A percentile compares a stretch with the other conserved stretches of the same genome.
Evolutionary conservation across 805 yeast species (phyloP).

Genomic region (Kuraishia capsulata): DNA sequence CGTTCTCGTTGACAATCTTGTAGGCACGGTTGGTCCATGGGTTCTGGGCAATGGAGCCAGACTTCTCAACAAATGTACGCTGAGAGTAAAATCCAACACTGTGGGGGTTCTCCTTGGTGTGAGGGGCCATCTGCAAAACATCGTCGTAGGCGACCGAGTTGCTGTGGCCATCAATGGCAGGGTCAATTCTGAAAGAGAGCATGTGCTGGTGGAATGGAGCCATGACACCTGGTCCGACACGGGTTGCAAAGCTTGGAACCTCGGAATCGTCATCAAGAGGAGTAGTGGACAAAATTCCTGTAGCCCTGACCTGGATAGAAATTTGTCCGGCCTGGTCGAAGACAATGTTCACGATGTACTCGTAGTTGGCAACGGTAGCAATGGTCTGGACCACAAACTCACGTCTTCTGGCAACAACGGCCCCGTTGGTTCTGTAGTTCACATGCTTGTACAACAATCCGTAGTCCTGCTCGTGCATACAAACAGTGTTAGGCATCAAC

Average conservation of each 20-base stretch:
- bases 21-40: slow-evolving; percentile 68
- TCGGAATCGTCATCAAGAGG: slow-evolving; percentile 62
- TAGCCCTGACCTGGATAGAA: slow-evolving; percentile 73
- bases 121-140: slow-evolving; percentile 48
- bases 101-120: slow-evolving; percentile 48
- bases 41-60: slow-evolving; percentile 65
- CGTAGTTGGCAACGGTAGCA: slow-evolving; percentile 81
- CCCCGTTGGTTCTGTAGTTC: slow-evolving; percentile 62
- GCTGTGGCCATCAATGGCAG: slow-evolving; percentile 74
- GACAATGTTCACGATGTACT: slow-evolving; percentile 63
- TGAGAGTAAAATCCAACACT: slow-evolving; percentile 62
- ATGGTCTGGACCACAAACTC: slow-evolving; percentile 73
- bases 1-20: slow-evolving; percentile 67
- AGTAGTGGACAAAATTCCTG: slow-evolving; percentile 81
- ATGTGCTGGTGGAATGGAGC: slow-evolving; percentile 84
- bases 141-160: slow-evolving; percentile 70
- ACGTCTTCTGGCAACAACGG: slow-evolving; percentile 72
- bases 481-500: slow-evolving; percentile 58
- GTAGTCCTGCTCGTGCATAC: slow-evolving; percentile 75
- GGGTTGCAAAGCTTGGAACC: slow-evolving; percentile 61
- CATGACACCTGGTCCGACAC: slow-evolving; percentile 71
- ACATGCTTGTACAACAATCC: slow-evolving; percentile 74
- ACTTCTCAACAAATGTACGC: slow-evolving; percentile 57
- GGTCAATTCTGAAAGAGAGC: slow-evolving; percentile 71
- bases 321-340: slow-evolving; percentile 74